phyloP scores from a whole-genome alignment of 1,284 basidiomycete genomes.

The Gomphus bonarii region DNA sequence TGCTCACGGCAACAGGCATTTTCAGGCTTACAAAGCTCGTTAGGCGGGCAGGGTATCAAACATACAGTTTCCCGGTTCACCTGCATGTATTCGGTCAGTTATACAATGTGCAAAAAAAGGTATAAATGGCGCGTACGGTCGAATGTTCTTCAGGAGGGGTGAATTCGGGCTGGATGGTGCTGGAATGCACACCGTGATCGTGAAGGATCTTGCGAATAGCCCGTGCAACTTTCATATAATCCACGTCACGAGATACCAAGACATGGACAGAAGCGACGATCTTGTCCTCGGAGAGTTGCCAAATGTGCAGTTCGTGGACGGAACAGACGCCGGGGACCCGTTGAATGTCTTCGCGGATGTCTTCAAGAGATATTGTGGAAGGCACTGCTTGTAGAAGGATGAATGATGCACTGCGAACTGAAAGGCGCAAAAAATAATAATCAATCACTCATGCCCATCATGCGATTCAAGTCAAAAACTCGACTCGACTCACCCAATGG shows the following conservation, averaged over 20 bases:
- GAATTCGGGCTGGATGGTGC: slow-evolving; percentile 81
- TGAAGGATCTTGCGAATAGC: slow-evolving; percentile 82
- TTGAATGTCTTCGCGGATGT: slow-evolving; percentile 73
- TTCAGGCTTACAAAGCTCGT: slow-evolving; percentile 57
- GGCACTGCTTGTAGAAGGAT: slow-evolving; percentile 98
- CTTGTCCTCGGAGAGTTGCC: slow-evolving; percentile 87
- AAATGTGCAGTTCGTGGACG: slow-evolving; percentile 93
- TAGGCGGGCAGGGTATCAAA: slow-evolving; percentile 40
- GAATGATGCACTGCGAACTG: slow-evolving; percentile 88
- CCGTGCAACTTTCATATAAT: slow-evolving; percentile 87
- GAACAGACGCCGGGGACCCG: slow-evolving; percentile 82
- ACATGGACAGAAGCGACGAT: slow-evolving; percentile 96
- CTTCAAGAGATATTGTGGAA: slow-evolving; percentile 78
- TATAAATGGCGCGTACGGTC: slow-evolving; percentile 12
- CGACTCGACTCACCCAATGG: slow-evolving; percentile 63
- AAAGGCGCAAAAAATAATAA: background rate
- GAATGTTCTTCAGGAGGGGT: slow-evolving; percentile 34
- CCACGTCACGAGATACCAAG: slow-evolving; percentile 64
- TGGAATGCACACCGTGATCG: slow-evolving; percentile 87
- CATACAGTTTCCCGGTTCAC: slow-evolving; percentile 17
- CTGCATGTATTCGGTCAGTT: slow-evolving; percentile 22
- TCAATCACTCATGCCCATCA: background rate
- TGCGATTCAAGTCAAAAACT: background rate
- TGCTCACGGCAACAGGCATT: slow-evolving; percentile 74
- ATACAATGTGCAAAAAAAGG: slow-evolving; percentile 6